phyloP scores from a whole-genome alignment of 805 yeast species.

The Candida pseudofarinosa region DNA sequence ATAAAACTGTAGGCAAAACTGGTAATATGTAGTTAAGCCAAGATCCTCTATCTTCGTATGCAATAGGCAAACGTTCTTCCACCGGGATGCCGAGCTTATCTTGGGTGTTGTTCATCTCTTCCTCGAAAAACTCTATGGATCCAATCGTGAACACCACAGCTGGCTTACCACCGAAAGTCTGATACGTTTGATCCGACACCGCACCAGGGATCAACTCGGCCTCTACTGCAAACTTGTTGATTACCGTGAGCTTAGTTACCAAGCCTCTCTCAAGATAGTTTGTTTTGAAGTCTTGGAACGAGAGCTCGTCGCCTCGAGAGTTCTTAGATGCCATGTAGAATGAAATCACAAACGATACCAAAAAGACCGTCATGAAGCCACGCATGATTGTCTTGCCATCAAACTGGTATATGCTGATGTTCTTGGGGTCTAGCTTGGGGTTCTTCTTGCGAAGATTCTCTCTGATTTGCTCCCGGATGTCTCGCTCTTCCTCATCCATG shows the following conservation, averaged over 20 bases:
- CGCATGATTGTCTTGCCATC: conserved; percentile 14
- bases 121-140: conserved; percentile 80
- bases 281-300: conserved; percentile 84
- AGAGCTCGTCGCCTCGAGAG: conserved; percentile 25
- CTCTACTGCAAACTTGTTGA: conserved; percentile 68
- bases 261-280: conserved; percentile 72
- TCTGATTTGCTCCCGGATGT: conserved; percentile 32
- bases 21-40: conserved; percentile 61
- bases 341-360: conserved; percentile 12
- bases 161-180: conserved; percentile 32
- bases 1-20: conserved; percentile 73
- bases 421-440: conserved; percentile 23
- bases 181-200: conserved; percentile 39
- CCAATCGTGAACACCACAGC: conserved; percentile 80
- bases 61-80: conserved; percentile 71
- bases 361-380: conserved; percentile 16
- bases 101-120: conserved; percentile 71
- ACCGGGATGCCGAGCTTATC: conserved; percentile 63
- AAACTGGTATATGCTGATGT: conserved; percentile 27
- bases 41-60: conserved; percentile 66
- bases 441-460: conserved; percentile 25
- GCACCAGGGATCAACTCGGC: conserved; percentile 55
- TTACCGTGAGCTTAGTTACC: conserved; percentile 68
- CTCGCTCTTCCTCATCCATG: conserved; percentile 25
- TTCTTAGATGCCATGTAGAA: conserved; percentile 7